phyloP scores from a whole-genome alignment of 1,284 basidiomycete genomes.

The Somion occarium region DNA sequence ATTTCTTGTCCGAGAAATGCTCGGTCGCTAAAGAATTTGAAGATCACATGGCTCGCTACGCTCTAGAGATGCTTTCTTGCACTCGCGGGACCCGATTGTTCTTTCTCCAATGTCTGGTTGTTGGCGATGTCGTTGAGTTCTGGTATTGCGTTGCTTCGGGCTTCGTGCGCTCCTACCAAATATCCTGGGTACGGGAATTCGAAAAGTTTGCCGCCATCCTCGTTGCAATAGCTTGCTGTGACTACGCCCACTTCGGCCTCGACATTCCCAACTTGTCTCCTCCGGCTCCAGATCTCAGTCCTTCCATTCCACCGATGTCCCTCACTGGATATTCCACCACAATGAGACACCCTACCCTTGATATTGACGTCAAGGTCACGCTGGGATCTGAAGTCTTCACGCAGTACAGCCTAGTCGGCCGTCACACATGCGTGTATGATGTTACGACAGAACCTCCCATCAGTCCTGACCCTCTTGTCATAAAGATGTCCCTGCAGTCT shows the following conservation, averaged over 20 bases:
- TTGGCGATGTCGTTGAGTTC: not conserved
- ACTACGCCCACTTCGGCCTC: not conserved
- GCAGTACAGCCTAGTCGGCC: slow-evolving; percentile 1
- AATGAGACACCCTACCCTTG: not conserved
- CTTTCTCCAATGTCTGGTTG: not conserved
- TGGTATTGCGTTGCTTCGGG: slow-evolving; percentile 8
- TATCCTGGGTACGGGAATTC: slow-evolving; percentile 2
- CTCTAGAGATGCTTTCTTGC: not conserved
- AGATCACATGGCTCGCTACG: not conserved
- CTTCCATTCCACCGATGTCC: not conserved
- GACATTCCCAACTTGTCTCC: not conserved
- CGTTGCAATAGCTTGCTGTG: slow-evolving; percentile 1
- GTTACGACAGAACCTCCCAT: slow-evolving; percentile 1
- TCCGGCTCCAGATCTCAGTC: not conserved
- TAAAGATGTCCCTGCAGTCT: slow-evolving; percentile 3
- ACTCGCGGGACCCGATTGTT: not conserved
- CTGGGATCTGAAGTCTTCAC: slow-evolving; percentile 1
- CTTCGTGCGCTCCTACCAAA: not conserved
- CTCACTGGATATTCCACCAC: not conserved
- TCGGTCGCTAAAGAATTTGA: too few species aligned
- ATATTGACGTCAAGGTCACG: not conserved
- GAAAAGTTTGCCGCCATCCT: slow-evolving; percentile 5
- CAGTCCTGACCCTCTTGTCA: not conserved
- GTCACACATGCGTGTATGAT: not conserved
- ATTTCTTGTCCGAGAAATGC: too few species aligned